Base-by-base conservation (phyloP, 2,329 filamentous ascomycete genomes). In the Aureobasidium pullulans region DNA sequence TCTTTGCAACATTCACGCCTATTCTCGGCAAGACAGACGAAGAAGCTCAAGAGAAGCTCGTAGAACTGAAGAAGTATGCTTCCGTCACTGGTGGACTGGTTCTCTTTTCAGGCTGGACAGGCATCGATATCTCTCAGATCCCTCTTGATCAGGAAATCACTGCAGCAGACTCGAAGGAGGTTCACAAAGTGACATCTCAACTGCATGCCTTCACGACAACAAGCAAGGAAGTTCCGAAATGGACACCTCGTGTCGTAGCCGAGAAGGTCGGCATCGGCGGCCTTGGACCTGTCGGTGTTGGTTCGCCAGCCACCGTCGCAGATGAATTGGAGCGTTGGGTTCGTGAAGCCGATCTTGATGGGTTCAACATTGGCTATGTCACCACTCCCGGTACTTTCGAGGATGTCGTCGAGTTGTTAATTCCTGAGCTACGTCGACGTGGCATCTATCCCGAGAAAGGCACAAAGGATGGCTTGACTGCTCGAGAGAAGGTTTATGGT, bases 401-500 rank as follows among this genome's bases (percentile, higher is more conserved):
- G 66, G 79, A 81, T 56, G 72, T 81, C 9, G 75, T 81, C 29
- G 76, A 80, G 34, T 61, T 80, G 60, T 64, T 81, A 31, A 69
- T 80, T 37, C 78, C 78, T 0, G 79, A 81, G 65, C 64, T 80
- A 61, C 67, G 75, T 57, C n/a, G 70, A 75, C 64, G 72, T 75
- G 40, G 60, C 8, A 28, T 58, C 3, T 61, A 57, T 34, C 40
- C 31, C 4, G 52, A 57, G 36, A 48, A 48, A n/a, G 44, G 44
- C 10, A 29, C 44, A 2, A 48, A 48, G 10, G 44, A 57, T 3
- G 50, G 59, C 9, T 34, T 60, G 13, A 60, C 59, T 10, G 50
- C 50, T 19, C 36, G 63, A 64, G 84, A 87, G 70, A 86, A 81
- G 70, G 72, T 86, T 0, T 86, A 85, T 68, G 83, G 84, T 0